phyloP scores from a whole-genome alignment of 2,329 filamentous ascomycete genomes.

The Xylariaceae sp. region DNA sequence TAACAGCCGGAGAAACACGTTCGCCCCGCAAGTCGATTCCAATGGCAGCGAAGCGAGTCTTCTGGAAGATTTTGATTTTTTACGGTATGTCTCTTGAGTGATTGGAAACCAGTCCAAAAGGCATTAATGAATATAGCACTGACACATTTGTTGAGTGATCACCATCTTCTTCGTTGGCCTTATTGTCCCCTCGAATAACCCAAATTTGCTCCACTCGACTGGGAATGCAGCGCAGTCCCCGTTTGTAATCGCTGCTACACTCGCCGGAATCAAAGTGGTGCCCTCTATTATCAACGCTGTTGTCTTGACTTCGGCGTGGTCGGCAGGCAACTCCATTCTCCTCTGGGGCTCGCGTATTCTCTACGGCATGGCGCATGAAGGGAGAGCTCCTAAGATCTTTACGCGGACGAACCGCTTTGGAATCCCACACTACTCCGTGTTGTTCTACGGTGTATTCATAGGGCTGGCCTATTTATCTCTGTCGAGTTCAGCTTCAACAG shows the following conservation, averaged over 20 bases:
- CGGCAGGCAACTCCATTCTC: slow-evolving; percentile 64
- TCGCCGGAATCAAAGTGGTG: slow-evolving; percentile 60
- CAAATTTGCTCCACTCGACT: slow-evolving; percentile 4
- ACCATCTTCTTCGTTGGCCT: slow-evolving; percentile 25
- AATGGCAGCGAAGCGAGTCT: no score
- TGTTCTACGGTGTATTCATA: background rate
- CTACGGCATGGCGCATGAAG: slow-evolving; percentile 61
- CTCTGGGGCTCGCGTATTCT: slow-evolving; percentile 63
- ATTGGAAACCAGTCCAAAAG: no score
- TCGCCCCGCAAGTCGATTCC: no score
- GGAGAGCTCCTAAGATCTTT: slow-evolving; percentile 64
- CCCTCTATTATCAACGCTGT: slow-evolving; percentile 68
- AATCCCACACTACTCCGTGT: slow-evolving; percentile 60
- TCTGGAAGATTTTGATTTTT: no score
- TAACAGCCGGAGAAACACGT: no score
- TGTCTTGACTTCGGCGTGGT: slow-evolving; percentile 64
- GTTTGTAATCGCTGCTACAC: slow-evolving; percentile 67
- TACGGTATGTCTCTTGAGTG: no score
- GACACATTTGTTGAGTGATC: slow-evolving; percentile 28
- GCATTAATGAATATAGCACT: background rate
- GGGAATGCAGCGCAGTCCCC: slow-evolving; percentile 45
- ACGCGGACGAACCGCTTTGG: slow-evolving; percentile 55
- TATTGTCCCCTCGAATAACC: slow-evolving; percentile 18
- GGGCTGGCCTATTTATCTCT: background rate
- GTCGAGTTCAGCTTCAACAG: background rate